phyloP scores from a whole-genome alignment of 2,329 filamentous ascomycete species.

The Apiospora phragmitis region DNA sequence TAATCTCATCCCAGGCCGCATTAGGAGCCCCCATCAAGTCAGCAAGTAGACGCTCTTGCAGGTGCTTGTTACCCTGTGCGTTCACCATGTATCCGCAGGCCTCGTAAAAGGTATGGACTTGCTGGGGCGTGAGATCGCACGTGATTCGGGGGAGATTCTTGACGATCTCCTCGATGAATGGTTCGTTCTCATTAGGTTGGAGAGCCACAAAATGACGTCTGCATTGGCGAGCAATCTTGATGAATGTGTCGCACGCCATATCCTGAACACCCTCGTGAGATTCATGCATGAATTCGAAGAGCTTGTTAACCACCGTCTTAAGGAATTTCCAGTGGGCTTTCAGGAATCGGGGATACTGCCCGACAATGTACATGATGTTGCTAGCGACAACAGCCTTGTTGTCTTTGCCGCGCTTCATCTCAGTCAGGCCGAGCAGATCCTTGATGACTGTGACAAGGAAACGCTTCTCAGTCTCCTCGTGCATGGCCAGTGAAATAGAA shows the following conservation, averaged over 20 bases:
- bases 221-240: constrained; percentile 99
- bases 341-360: constrained; percentile 95
- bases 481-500: constrained; percentile 98
- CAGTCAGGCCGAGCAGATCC: constrained; percentile 91
- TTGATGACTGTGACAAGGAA: constrained; percentile 99
- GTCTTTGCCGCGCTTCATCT: constrained; percentile 99
- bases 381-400: constrained; percentile 99
- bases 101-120: constrained; percentile 98
- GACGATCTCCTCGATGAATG: constrained; percentile 98
- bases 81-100: constrained; percentile 99
- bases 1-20: constrained; percentile 92
- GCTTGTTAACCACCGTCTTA: constrained; percentile 98
- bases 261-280: constrained; percentile 99
- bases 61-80: constrained; percentile 90
- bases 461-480: constrained; percentile 97
- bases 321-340: constrained; percentile 99
- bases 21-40: constrained; percentile 96
- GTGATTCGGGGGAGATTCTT: constrained; percentile 95
- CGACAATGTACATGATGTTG: constrained; percentile 99
- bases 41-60: constrained; percentile 86
- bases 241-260: constrained; percentile 99
- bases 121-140: constrained; percentile 89
- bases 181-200: constrained; percentile 90
- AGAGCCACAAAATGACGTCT: constrained; percentile 95
- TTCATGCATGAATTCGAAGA: constrained; percentile 99